Evolutionary conservation across 805 yeast genomes (phyloP), one percentile per base, ranked within the genome.

Genomic region (Trichomonascus vanleenenianus): DNA sequence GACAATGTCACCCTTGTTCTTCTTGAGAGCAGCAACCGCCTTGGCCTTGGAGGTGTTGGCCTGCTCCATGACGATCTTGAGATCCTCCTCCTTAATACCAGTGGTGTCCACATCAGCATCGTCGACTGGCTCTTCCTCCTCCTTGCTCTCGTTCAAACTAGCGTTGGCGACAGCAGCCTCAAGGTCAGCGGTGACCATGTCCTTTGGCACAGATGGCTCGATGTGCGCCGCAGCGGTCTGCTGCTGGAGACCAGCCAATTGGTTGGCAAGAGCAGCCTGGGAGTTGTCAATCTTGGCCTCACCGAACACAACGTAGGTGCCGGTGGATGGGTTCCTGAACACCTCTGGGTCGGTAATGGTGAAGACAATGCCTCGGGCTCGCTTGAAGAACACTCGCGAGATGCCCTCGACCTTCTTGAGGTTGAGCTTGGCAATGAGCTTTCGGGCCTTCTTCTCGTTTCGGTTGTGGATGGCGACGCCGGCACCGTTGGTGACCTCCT

Each of bases 261-360:
- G 85, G 67, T 82, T 85, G 53, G 85, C 83, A 66, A 81, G 84
- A 65, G 84, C 83, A 70, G 85, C 76, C 72, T 85, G 81, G 71
- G 88, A 73, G 75, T 91, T 96, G 71, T 91, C 97, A 59, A 85
- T 84, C 78, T 87, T 85, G 66, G 96, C 95, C 74, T 89, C 97
- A 73, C 98, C 98, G 62, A 91, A 89, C 58, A 91, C 97, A 61
- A 91, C 82, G 77, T 85, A 93, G 59, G 95, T 83, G 66, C 97
- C 96, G 52, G 79, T 75, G 64, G 94, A 84, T 55, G 81, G 77
- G 53, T 96, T 82, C 73, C 78, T 86, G 95, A 75, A 91, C 51
- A 93, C 97, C 60, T 88, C 97, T 70, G 98, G 98, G 58, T 71
- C 68, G 68, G 86, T 93, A 72, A 91, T 85, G 65, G 93, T 95